These are phyloP conservation scores for Aspergillus clavatus DNA, from an alignment of 2,329 filamentous ascomycete genomes.

Conservation along the genomic window DNA sequence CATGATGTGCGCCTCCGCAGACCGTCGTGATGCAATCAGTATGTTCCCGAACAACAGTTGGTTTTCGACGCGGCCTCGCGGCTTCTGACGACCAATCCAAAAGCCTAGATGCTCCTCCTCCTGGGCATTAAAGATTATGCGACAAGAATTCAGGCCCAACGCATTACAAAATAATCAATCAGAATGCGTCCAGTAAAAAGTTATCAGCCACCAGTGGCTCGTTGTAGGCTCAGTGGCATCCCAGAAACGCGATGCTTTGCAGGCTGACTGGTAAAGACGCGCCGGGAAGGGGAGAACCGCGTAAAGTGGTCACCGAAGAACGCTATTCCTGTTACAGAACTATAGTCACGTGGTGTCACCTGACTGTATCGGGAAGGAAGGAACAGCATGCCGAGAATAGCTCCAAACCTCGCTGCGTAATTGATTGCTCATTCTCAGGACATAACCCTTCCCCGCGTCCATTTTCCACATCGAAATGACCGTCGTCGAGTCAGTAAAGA, in stretches of 20 bases:
- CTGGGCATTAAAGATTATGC: slow-evolving; percentile 8
- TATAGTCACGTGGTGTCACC: slow-evolving; percentile 21
- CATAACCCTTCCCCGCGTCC: slow-evolving; percentile 9
- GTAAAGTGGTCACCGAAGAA: slow-evolving; percentile 34
- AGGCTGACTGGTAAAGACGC: slow-evolving; percentile 27
- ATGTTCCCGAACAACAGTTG: slow-evolving; percentile 20
- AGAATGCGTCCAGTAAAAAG: slow-evolving; percentile 6
- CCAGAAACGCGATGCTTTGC: slow-evolving; percentile 24
- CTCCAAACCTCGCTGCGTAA: slow-evolving; percentile 24
- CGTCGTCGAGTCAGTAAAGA: slow-evolving; percentile 46
- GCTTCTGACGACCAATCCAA: slow-evolving; percentile 8
- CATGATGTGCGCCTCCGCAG: slow-evolving; percentile 26
- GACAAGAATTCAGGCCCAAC: not conserved
- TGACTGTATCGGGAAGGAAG: slow-evolving; percentile 22
- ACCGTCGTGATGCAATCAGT: slow-evolving; percentile 16
- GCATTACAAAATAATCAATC: slow-evolving; percentile 14
- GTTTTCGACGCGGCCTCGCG: slow-evolving; percentile 9
- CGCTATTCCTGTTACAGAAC: slow-evolving; percentile 21
- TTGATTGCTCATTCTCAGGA: slow-evolving; percentile 16
- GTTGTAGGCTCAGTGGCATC: slow-evolving; percentile 24
- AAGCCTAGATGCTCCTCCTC: slow-evolving; percentile 6
- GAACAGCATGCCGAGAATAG: slow-evolving; percentile 26
- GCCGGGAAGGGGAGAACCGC: slow-evolving; percentile 25
- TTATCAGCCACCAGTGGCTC: slow-evolving; percentile 29
- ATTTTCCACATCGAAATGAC: slow-evolving; percentile 37